Evolutionary conservation across 2,329 filamentous ascomycete species (phyloP), one percentile per base, ranked within the genome.

Genomic region (Colletotrichum sp.): DNA sequence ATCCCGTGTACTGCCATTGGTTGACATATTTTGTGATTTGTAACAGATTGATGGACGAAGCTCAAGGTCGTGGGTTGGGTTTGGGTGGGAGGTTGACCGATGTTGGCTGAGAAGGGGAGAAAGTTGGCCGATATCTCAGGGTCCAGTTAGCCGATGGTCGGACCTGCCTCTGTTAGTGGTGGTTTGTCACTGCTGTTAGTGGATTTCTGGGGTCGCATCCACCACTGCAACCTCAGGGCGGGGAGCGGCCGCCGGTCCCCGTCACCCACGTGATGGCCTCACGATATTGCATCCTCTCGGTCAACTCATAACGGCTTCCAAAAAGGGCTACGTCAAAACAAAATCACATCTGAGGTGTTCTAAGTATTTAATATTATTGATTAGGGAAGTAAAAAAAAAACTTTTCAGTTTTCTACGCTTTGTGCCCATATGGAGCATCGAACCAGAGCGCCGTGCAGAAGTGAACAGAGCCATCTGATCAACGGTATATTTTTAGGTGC

Each of bases 171-270:
- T 21, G n/a, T 21, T 24, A 43, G 48, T 5, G 32, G 26, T 34
- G 6, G n/a, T 38, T 26, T 38, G 34, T 67, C 34, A 60, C 58
- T 32, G 34, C 16, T 56, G 70, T 67, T 66, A 71, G 70, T 64
- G 58, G 18, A 16, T 36, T 62, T 32, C n/a, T 6, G 30, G 21
- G 36, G 64, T 32, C 0, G 65, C 48, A 21, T 36, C 26, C 28
- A 24, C 10, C 4, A 16, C 6, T 43, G 61, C 24, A 43, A 64
- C 58, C 16, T 0, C 0, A 61, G 0, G 28, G 58, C 58, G 58
- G 58, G 58, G 58, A 26, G 28, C 30, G 16, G 30, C 58, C 26
- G 58, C 28, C 18, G n/a, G 28, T n/a, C 16, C 26, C 18, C 16
- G 10, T 28, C 16, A 60, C 26, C 26, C 28, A 32, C 28, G 58